Evolutionary conservation across 257 asterid genomes (phyloP).

Genomic region (Plantago elongata): DNA sequence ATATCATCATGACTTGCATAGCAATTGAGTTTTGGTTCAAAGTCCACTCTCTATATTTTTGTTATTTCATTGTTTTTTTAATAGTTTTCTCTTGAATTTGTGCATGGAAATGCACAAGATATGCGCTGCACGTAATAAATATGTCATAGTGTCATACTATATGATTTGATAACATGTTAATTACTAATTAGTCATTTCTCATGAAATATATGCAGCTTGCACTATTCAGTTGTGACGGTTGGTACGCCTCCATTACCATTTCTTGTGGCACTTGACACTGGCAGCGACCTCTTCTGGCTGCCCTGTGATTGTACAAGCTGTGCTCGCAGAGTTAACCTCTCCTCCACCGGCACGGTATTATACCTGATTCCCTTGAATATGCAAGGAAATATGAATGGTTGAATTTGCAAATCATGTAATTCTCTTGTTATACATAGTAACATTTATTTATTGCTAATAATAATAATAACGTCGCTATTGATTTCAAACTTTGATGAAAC

Average conservation of each 20-base stretch:
- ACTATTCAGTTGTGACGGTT: slow-evolving; percentile 67
- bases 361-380: background rate
- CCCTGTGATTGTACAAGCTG: slow-evolving; percentile 82
- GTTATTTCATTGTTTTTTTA: no score
- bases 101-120: no score
- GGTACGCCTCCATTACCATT: slow-evolving; percentile 63
- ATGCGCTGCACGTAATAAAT: background rate
- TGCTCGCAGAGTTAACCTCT: slow-evolving; percentile 34
- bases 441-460: no score
- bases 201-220: slow-evolving; percentile 51
- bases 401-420: slow-evolving; percentile 8
- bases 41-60: background rate
- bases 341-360: slow-evolving; percentile 39
- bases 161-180: background rate
- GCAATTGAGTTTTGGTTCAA: background rate
- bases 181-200: background rate
- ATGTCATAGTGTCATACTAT: background rate
- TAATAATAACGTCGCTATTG: background rate
- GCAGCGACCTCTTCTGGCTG: slow-evolving; percentile 96
- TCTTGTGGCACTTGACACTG: slow-evolving; percentile 95
- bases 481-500: slow-evolving; percentile 21
- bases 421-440: no score
- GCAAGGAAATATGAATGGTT: no score
- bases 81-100: no score
- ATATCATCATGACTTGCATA: no score